Conservation (phyloP, 1,139 yeast species). For the Magnusiomyces ingens region DNA sequence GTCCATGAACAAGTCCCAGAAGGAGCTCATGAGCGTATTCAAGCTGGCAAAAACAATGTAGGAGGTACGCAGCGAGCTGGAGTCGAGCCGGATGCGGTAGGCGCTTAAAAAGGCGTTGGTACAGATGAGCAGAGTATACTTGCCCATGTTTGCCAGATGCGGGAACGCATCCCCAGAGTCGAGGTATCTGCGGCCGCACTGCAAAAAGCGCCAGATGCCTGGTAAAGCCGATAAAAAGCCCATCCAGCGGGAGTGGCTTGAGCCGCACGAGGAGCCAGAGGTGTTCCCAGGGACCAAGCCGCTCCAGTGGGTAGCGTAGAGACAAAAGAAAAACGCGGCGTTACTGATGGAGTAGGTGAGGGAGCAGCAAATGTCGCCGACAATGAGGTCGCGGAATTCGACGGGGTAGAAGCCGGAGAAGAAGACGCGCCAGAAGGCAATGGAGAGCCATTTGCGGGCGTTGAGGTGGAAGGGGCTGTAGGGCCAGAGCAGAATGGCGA, state of each 20-base stretch:
- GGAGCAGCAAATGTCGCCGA: constrained; percentile 87
- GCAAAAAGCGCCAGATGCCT: constrained; percentile 82
- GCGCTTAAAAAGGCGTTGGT: constrained; percentile 73
- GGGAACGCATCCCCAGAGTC: constrained; percentile 97
- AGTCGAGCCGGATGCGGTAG: constrained; percentile 56
- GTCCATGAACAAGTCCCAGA: constrained; percentile 95
- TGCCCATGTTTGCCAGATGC: constrained; percentile 83
- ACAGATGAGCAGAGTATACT: constrained; percentile 58
- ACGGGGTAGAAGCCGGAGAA: constrained; percentile 89
- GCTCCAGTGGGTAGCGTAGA: constrained; percentile 65
- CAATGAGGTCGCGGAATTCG: constrained; percentile 86
- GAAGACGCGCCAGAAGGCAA: constrained; percentile 64
- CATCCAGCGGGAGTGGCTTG: constrained; percentile 62
- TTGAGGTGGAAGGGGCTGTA: constrained; percentile 45
- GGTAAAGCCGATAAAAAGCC: constrained; percentile 85
- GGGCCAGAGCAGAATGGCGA: constrained; percentile 54
- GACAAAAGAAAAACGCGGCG: constrained; percentile 75
- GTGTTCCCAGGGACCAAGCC: constrained; percentile 35
- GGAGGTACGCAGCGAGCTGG: constrained; percentile 42
- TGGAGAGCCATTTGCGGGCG: constrained; percentile 67
- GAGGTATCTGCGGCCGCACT: constrained; percentile 82
- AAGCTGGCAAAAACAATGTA: constrained; percentile 69
- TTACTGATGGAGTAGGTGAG: constrained; percentile 84
- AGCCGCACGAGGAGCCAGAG: constrained; percentile 58
- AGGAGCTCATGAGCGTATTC: constrained; percentile 60